Conservation (phyloP, 345 rosid genomes). For the Eucalyptus microcorys region DNA sequence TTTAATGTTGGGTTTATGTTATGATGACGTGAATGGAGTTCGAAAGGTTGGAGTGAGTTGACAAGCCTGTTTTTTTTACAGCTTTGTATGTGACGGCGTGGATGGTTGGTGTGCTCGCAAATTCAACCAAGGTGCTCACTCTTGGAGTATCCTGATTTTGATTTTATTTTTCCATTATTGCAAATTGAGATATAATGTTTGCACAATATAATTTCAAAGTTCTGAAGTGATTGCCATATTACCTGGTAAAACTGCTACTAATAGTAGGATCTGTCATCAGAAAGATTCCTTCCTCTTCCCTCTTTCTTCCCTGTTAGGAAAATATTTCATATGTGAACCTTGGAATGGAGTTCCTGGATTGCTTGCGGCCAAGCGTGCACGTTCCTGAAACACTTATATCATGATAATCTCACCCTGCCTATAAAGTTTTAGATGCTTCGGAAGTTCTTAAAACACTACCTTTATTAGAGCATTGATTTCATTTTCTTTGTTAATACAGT, state of each 20-base stretch:
- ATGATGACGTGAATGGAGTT: neutral
- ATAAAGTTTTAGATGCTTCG: neutral
- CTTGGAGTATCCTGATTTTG: neutral
- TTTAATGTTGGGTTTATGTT: neutral
- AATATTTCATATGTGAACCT: neutral
- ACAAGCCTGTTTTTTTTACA: slow-evolving; percentile 7
- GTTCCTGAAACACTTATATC: neutral
- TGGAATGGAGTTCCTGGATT: neutral
- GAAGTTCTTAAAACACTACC: neutral
- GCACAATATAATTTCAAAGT: neutral
- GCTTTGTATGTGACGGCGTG: slow-evolving; percentile 85
- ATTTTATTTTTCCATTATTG: neutral
- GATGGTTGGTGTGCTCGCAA: slow-evolving; percentile 98
- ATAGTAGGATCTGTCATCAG: neutral
- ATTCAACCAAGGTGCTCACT: slow-evolving; percentile 69
- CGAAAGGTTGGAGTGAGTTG: neutral
- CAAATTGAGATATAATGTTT: neutral
- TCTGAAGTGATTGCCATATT: neutral
- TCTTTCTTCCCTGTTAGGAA: neutral
- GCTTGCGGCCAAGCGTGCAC: neutral
- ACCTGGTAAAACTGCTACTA: neutral
- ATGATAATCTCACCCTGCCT: neutral
- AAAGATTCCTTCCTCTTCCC: neutral
- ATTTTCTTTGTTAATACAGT: slow-evolving; percentile 18
- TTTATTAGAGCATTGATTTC: neutral